Evolutionary conservation across 768 basidiomycete genomes (phyloP), one percentile per base, ranked within the genome.

Genomic region (Calocybe gangraenosa): DNA sequence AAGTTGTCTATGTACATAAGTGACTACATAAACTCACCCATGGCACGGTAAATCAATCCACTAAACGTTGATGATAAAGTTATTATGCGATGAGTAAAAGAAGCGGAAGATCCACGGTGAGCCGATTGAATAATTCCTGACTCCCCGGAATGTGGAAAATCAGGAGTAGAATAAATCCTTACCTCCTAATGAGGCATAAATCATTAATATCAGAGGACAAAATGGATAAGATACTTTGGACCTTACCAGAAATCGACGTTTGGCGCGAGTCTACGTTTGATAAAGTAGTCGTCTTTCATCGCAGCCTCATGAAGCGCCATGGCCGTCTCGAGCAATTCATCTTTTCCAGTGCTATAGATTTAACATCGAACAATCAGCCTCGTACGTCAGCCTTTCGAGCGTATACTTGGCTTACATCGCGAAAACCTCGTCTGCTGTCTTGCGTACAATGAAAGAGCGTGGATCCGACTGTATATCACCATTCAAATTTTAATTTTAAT

Each of bases 401-500:
- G n/a, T 14, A 20, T 7, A 17, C 36, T 13, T 14, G 14, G 13
- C 79, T 48, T 60, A 89, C 87, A 91, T 78, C 61, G 81, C 80
- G 69, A 93, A 93, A n/a, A 93, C 91, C 51, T 92, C 90, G 59
- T 91, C 83, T 7, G 92, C 92, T 3, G 82, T 91, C 67, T 87
- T 86, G 47, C 91, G 83, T 40, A 95, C 87, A 58, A 95, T 90
- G 62, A 86, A 90, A 3, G 88, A 92, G 17, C 92, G 79, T 18
- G 92, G 92, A 63, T 95, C 92, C 13, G 90, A 92, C 85, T 90
- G 25, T 28, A n/a, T n/a, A n/a, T n/a, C n/a, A n/a, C n/a, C n/a
- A n/a, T n/a, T n/a, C n/a, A n/a, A n/a, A n/a, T n/a, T n/a, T n/a
- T n/a, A n/a, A n/a, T n/a, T n/a, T n/a, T n/a, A n/a, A n/a, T n/a